Evolutionary conservation across 495 filamentous ascomycete species (phyloP).

Genomic region (Pseudoneurospora amorphoporcata): DNA sequence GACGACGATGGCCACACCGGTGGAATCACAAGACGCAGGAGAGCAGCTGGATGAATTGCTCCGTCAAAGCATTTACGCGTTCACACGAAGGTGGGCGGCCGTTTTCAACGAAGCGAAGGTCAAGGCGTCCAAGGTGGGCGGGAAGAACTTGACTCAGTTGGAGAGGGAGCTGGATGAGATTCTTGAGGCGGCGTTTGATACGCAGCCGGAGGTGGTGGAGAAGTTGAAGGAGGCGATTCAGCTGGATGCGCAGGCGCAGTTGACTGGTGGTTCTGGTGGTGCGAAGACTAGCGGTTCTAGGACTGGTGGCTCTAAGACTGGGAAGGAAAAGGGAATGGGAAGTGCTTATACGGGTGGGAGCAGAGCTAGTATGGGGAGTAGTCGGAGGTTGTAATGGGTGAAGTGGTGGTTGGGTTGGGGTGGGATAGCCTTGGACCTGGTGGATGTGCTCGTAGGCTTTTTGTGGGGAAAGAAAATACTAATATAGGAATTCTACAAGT

Average conservation of each 20-base stretch:
- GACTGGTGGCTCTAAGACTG: slow-evolving; percentile 1
- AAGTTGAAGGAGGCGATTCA: slow-evolving; percentile 42
- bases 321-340: slow-evolving; percentile 4
- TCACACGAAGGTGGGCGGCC: slow-evolving; percentile 53
- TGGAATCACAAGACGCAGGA: slow-evolving; percentile 49
- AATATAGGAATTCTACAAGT: not conserved
- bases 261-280: not conserved
- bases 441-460: not conserved
- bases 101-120: slow-evolving; percentile 29
- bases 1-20: not conserved
- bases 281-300: slow-evolving; percentile 5
- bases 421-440: not conserved
- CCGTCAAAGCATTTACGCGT: slow-evolving; percentile 67
- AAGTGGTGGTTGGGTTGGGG: not conserved
- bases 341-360: not conserved
- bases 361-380: not conserved
- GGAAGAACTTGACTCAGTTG: slow-evolving; percentile 27
- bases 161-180: slow-evolving; percentile 39
- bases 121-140: slow-evolving; percentile 16
- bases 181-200: slow-evolving; percentile 33
- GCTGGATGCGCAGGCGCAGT: slow-evolving; percentile 30
- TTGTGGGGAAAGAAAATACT: not conserved
- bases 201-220: slow-evolving; percentile 36
- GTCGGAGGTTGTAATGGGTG: not conserved
- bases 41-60: slow-evolving; percentile 73